Evolutionary conservation across 2,329 filamentous ascomycete species (phyloP), one percentile per base, ranked within the genome.

Genomic region (Xylariaceae sp.): DNA sequence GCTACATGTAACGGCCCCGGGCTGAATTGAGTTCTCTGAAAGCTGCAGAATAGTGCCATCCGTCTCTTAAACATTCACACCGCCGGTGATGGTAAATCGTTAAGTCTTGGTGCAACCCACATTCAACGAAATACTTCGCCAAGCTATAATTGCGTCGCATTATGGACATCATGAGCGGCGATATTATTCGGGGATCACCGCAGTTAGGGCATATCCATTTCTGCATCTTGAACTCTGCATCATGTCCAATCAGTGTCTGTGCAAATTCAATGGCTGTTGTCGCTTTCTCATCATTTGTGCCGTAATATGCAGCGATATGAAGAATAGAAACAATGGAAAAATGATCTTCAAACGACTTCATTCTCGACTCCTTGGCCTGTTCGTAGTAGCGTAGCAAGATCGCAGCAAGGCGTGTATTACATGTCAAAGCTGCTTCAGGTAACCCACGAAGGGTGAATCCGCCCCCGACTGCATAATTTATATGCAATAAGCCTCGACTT

Each of bases 331-430:
- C n/a, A n/a, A n/a, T n/a, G n/a, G n/a, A n/a, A n/a, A n/a, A n/a
- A n/a, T n/a, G n/a, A n/a, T 32, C 39, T 12, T 37, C 6, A 46
- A 4, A 3, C 2, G 32, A 25, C 4, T 0, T 0, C 2, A 0
- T 2, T 5, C n/a, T 3, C 2, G 2, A 14, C 3, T 16, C n/a
- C 6, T 32, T 14, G 22, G 14, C 22, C 2, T 21, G 21, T 34
- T 38, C 44, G 22, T 22, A 25, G n/a, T 33, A 38, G 3, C 16
- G 2, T 35, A 47, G 22, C 8, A 47, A 19, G 4, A 47, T 42
- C 6, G 27, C 20, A 6, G 3, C 34, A 39, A 47, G 44, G 25
- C 22, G 34, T 6, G 8, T 39, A 11, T 47, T 40, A 11, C 20
- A 17, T 8, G 39, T 22, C 3, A 12, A 16, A 3, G 34, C 44